Base-by-base conservation (phyloP, 768 basidiomycete genomes). In the Hypholoma fasciculare region DNA sequence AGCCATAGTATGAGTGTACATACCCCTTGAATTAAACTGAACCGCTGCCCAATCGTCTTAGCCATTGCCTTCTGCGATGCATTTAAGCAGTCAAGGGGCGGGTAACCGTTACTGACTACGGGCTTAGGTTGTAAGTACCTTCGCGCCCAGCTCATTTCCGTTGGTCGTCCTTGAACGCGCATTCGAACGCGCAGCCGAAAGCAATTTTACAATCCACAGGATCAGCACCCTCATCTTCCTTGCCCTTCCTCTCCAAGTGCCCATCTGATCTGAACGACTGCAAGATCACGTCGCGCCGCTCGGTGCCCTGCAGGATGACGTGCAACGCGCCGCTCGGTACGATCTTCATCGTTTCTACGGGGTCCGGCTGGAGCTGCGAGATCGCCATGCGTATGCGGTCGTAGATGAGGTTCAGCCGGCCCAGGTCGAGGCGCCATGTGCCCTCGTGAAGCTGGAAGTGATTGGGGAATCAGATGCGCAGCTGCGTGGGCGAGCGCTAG, bases 21-120 rank as follows among this genome's bases (percentile, higher is more conserved):
- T 69, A 94, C 93, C 34, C 94, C 94, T 74, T 97, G 94, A 17
- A 97, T 84, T 26, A 97, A 76, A 67, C 90, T 89, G 27, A 93
- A 72, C 43, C 85, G 76, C 63, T 93, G 81, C 6, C 88, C 86
- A 47, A 97, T 78, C 92, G 96, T 95, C 73, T 86, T 80, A 5
- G 94, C 94, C 60, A 95, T 83, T 0, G 95, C 94, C 51, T 82
- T 80, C 69, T 97, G 95, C n/a, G 87, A 89, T 5, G 70, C 62
- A 68, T 96, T 96, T 62, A 97, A 67, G 0, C 77, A 78, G 0
- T 66, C 59, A 1, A 96, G 66, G 7, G 78, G 72, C 0, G 94
- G 94, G 72, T 97, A 95, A 3, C 92, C 92, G 47, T 90, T 87
- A 4, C 94, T 71, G 8, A 74, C 74, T 26, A 94, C 66, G 0